Percentiles rank a stretch among this genome's conserved stretches.
These are phyloP conservation scores for Nyctanthes arbortristis DNA, from an alignment of 257 asterid genomes.

Conservation along the genomic window DNA sequence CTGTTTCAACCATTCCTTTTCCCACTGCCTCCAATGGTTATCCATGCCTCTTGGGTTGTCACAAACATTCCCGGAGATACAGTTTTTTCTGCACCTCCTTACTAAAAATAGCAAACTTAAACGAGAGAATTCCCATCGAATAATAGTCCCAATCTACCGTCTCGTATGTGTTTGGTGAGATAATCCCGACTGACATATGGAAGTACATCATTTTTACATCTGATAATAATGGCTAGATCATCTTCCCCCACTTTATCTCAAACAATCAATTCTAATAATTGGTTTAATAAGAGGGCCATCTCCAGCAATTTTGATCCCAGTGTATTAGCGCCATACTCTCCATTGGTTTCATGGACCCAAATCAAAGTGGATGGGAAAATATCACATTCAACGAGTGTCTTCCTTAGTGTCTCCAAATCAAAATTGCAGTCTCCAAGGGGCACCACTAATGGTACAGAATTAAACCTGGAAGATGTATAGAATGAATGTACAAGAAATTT, in stretches of 20 bases:
- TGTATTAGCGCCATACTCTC: background rate
- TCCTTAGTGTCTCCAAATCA: background rate
- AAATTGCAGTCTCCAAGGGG: background rate
- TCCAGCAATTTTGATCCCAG: no score
- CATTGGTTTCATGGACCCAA: background rate
- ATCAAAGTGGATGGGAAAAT: background rate
- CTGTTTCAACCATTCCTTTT: slow-evolving; percentile 30
- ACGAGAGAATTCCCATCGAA: background rate
- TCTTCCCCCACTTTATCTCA: background rate
- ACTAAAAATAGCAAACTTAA: background rate
- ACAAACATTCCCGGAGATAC: background rate
- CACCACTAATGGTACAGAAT: background rate
- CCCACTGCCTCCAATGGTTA: slow-evolving; percentile 8
- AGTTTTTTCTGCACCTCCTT: background rate
- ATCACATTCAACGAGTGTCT: background rate
- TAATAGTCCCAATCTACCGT: no score
- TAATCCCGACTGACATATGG: no score
- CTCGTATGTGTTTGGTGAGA: no score
- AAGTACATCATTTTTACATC: background rate
- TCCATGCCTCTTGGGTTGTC: slow-evolving; percentile 24
- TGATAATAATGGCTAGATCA: background rate
- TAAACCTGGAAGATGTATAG: background rate
- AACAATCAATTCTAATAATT: no score
- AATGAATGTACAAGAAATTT: background rate
- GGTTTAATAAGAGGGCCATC: no score